Evolutionary conservation across 306 rosid species (phyloP).

Genomic region (Sechiopsis laciniata): DNA sequence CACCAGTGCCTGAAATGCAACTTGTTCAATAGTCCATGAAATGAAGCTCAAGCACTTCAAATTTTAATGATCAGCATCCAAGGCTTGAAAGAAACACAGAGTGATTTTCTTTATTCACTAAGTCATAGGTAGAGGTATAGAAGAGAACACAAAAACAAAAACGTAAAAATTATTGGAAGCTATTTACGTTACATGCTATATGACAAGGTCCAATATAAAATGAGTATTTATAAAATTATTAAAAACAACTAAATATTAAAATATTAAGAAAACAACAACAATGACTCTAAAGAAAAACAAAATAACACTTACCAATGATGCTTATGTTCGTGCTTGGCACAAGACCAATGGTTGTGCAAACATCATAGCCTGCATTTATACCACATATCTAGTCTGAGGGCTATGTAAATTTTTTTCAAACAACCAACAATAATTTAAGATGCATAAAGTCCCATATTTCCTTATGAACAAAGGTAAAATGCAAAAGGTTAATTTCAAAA

Average conservation of each 20-base stretch:
- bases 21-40: background rate
- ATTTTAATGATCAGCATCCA: background rate
- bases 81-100: background rate
- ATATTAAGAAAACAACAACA: background rate
- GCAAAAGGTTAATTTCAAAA: background rate
- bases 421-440: slow-evolving; percentile 8
- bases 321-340: slow-evolving; percentile 42
- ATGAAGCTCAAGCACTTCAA: background rate
- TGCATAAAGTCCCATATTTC: background rate
- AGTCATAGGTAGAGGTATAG: background rate
- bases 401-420: slow-evolving; percentile 15
- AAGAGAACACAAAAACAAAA: background rate
- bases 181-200: slow-evolving; percentile 1
- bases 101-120: background rate
- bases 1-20: background rate
- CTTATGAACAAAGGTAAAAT: background rate
- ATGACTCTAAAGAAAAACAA: background rate
- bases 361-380: slow-evolving; percentile 70
- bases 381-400: slow-evolving; percentile 30
- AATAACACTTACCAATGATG: slow-evolving; percentile 50
- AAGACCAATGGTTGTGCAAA: slow-evolving; percentile 61
- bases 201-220: background rate
- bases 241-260: background rate
- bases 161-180: background rate
- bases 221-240: background rate